Evolutionary conservation across 441 rosid species (phyloP).

Genomic region (Flueggea neowawraea): DNA sequence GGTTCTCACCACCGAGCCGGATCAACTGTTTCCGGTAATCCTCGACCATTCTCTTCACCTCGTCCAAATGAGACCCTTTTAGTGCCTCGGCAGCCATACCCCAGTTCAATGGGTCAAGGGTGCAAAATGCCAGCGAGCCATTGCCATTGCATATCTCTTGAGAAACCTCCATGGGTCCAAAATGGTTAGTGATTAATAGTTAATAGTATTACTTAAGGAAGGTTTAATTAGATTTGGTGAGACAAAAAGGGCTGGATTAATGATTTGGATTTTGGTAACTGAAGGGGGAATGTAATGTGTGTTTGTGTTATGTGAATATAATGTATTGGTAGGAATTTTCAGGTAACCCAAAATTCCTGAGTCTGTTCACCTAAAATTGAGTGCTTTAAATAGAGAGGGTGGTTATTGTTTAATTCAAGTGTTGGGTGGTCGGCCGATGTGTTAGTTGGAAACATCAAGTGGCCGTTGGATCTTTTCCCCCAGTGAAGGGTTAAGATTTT

Average conservation of each 20-base stretch:
- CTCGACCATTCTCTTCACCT: conserved; percentile 63
- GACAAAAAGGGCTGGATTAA: neutral
- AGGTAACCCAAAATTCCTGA: conserved; percentile 37
- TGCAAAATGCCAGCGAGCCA: neutral
- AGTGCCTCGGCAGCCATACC: conserved; percentile 50
- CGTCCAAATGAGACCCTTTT: conserved; percentile 67
- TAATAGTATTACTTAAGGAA: no score
- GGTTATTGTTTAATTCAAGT: conserved; percentile 6
- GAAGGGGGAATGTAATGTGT: no score
- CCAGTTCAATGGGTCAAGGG: conserved; percentile 58
- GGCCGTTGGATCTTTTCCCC: conserved; percentile 41
- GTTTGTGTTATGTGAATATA: no score
- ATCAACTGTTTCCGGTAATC: conserved; percentile 54
- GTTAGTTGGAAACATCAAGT: conserved; percentile 40
- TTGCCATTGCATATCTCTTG: neutral
- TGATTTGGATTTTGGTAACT: neutral
- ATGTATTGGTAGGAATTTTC: conserved; percentile 22
- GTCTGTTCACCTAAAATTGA: conserved; percentile 9
- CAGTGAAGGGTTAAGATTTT: conserved; percentile 15
- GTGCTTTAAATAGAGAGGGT: conserved; percentile 38
- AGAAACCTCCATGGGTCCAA: no score
- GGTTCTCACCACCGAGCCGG: conserved; percentile 53
- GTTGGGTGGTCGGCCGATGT: conserved; percentile 47
- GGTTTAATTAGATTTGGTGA: neutral
- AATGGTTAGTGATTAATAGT: no score